Evolutionary conservation across 129 eudicot genomes (phyloP).

Genomic region (Flaveria robusta): DNA sequence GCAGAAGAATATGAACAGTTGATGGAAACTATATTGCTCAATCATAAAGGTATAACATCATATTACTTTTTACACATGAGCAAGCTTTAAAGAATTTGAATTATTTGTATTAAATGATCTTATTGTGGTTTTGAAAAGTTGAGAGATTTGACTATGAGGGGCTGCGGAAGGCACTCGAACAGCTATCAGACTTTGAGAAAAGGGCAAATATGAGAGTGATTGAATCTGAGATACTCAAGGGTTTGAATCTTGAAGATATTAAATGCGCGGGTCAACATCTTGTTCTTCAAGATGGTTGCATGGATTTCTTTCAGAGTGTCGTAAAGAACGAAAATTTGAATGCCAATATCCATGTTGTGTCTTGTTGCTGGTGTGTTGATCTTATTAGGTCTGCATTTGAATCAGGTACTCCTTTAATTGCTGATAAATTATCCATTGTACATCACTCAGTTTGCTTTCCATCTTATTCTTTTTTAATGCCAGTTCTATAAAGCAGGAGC

Average conservation of each 20-base stretch:
- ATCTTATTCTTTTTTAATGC: background rate
- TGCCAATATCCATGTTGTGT: constrained; percentile 60
- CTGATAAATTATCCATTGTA: background rate
- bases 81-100: background rate
- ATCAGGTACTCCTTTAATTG: constrained; percentile 51
- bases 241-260: constrained; percentile 77
- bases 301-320: constrained; percentile 53
- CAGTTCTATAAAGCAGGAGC: background rate
- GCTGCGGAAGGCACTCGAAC: constrained; percentile 58
- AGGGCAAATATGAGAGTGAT: constrained; percentile 68
- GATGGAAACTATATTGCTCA: constrained; percentile 52
- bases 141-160: constrained; percentile 51
- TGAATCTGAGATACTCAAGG: constrained; percentile 76
- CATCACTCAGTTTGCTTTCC: background rate
- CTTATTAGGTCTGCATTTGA: constrained; percentile 73
- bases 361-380: constrained; percentile 94
- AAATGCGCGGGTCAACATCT: constrained; percentile 73
- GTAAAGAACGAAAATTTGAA: constrained; percentile 48
- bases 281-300: constrained; percentile 77
- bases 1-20: constrained; percentile 72
- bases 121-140: constrained; percentile 38
- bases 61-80: background rate
- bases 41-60: constrained; percentile 46
- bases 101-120: background rate
- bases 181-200: constrained; percentile 68